Evolutionary conservation across 495 filamentous ascomycete genomes (phyloP).

Genomic region (Neurospora africana): DNA sequence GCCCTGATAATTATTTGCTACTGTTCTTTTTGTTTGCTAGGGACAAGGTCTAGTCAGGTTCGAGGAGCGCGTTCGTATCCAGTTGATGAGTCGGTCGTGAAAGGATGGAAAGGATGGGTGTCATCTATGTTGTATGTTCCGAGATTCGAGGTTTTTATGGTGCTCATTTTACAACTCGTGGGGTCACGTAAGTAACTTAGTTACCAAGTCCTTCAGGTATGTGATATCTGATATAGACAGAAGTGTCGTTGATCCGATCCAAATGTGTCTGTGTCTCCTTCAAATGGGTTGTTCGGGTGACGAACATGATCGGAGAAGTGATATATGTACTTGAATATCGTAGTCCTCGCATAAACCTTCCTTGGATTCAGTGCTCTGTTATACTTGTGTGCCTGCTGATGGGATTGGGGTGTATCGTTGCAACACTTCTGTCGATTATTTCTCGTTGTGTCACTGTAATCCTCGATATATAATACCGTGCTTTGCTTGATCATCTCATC

Average conservation of each 20-base stretch:
- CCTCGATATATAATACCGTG: neutral
- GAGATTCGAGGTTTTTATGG: neutral
- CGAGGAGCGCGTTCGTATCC: neutral
- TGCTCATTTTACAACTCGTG: neutral
- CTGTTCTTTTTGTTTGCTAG: neutral
- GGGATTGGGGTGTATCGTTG: neutral
- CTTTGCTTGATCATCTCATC: neutral
- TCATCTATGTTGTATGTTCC: neutral
- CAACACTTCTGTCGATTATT: neutral
- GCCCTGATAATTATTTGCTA: neutral
- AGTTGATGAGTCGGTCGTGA: neutral
- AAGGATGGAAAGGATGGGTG: neutral
- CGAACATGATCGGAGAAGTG: neutral
- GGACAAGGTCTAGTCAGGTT: neutral
- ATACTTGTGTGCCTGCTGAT: neutral
- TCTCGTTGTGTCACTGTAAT: neutral
- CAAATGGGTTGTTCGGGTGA: neutral
- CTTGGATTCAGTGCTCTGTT: neutral
- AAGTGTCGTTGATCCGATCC: neutral
- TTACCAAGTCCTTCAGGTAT: neutral
- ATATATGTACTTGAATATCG: neutral
- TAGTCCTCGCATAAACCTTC: neutral
- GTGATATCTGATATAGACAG: neutral
- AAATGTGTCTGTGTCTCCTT: neutral
- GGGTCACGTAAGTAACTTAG: neutral